Evolutionary conservation across 352 stramenopile genomes (phyloP).

Genomic region (Elongisporangium prolatum): DNA sequence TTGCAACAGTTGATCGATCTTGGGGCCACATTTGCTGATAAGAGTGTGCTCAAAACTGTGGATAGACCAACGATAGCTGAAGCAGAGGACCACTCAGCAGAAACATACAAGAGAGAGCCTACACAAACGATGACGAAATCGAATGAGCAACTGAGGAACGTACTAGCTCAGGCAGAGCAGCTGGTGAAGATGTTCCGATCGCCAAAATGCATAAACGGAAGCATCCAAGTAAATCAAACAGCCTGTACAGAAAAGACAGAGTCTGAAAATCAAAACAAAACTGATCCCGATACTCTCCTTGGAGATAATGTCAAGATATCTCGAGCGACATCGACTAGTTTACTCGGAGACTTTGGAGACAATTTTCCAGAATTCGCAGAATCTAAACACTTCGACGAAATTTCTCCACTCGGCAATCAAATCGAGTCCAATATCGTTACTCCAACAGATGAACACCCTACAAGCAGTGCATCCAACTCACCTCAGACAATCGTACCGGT

Average conservation of each 20-base stretch:
- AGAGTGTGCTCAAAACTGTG: background rate
- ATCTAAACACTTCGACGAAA: background rate
- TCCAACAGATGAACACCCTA: background rate
- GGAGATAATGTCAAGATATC: background rate
- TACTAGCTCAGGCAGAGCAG: background rate
- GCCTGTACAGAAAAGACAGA: background rate
- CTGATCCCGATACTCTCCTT: background rate
- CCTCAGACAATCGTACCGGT: background rate
- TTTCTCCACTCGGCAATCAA: background rate
- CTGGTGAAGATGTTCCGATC: background rate
- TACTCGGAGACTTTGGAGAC: background rate
- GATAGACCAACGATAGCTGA: background rate
- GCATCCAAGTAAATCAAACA: background rate
- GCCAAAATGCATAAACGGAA: background rate
- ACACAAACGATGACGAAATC: background rate
- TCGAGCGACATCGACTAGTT: background rate
- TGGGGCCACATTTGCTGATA: background rate
- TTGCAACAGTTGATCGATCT: background rate
- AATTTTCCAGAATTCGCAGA: background rate
- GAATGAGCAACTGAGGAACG: background rate
- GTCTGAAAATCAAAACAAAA: background rate
- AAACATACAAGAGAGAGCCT: background rate
- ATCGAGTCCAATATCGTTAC: background rate
- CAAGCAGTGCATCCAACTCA: background rate
- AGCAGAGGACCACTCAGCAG: background rate